Evolutionary conservation across 352 stramenopile species (phyloP).

Genomic region (Phytophthora pistaciae): DNA sequence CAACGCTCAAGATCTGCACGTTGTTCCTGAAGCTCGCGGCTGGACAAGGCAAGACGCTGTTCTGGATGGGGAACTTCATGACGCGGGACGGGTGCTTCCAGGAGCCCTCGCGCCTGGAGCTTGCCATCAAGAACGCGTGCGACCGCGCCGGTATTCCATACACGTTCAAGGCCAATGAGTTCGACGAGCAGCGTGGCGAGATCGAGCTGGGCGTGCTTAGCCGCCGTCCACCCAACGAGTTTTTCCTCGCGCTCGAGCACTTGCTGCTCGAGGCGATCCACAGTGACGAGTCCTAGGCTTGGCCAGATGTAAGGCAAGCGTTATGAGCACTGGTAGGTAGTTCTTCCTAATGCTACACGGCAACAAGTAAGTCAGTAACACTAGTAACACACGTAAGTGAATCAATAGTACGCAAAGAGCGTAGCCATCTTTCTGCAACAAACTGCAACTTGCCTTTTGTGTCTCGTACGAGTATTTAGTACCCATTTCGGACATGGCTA

Average conservation of each 20-base stretch:
- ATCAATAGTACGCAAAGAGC: neutral
- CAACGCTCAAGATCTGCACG: constrained; percentile 80
- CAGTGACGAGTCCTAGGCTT: constrained; percentile 22
- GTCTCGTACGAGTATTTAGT: neutral
- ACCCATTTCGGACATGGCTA: constrained; percentile 17
- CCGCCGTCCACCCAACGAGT: constrained; percentile 67
- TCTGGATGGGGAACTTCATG: constrained; percentile 82
- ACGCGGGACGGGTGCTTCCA: constrained; percentile 75
- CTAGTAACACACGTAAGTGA: constrained; percentile 11
- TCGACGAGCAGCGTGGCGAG: constrained; percentile 64
- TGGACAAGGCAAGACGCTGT: constrained; percentile 52
- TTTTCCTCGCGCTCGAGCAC: constrained; percentile 64
- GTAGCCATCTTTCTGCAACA: neutral
- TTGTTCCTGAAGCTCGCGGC: constrained; percentile 72
- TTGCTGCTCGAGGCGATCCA: constrained; percentile 37
- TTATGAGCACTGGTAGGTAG: constrained; percentile 14
- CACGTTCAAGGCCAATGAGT: constrained; percentile 63
- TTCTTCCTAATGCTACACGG: constrained; percentile 18
- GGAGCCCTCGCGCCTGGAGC: constrained; percentile 64
- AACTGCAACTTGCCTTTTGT: constrained; percentile 2
- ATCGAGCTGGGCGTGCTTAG: constrained; percentile 67
- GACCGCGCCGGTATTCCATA: constrained; percentile 53
- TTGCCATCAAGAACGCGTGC: constrained; percentile 59
- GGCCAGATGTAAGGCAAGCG: neutral
- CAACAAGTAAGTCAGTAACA: constrained; percentile 18